phyloP scores from a whole-genome alignment of 257 asterid genomes.

The Przewalskia tangutica region DNA sequence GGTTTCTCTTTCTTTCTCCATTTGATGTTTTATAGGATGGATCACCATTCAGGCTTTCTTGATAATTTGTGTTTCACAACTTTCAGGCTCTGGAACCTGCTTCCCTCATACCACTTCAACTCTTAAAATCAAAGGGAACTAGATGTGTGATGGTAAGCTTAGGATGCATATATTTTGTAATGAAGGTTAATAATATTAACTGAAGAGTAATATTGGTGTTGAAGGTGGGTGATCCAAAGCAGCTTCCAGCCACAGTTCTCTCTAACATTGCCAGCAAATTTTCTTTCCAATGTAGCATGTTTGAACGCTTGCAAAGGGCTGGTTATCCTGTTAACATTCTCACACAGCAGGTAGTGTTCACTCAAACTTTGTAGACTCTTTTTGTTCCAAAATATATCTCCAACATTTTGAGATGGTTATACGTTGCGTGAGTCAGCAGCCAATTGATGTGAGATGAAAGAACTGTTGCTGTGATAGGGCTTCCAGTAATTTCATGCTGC shows the following conservation, averaged over 20 bases:
- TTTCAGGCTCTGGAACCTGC: slow-evolving; percentile 95
- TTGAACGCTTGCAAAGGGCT: slow-evolving; percentile 95
- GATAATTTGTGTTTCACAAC: slow-evolving; percentile 1
- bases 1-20: slow-evolving; percentile 9
- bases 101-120: slow-evolving; percentile 94
- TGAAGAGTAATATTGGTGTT: slow-evolving; percentile 13
- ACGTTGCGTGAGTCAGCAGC: neutral
- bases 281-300: slow-evolving; percentile 95
- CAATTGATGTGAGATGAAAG: neutral
- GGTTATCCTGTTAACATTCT: slow-evolving; percentile 96
- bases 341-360: slow-evolving; percentile 61
- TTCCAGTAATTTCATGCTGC: neutral
- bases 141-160: slow-evolving; percentile 84
- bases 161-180: slow-evolving; percentile 11
- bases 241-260: slow-evolving; percentile 97
- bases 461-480: neutral
- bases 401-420: slow-evolving; percentile 19
- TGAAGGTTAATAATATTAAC: slow-evolving; percentile 6
- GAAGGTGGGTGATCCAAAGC: slow-evolving; percentile 99
- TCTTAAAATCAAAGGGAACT: slow-evolving; percentile 78
- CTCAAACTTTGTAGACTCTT: slow-evolving; percentile 3
- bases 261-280: slow-evolving; percentile 87
- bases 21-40: slow-evolving; percentile 11
- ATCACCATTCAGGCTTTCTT: neutral
- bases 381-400: neutral